Evolutionary conservation across 495 filamentous ascomycete species (phyloP).

Genomic region (Cercophora newfieldiana): DNA sequence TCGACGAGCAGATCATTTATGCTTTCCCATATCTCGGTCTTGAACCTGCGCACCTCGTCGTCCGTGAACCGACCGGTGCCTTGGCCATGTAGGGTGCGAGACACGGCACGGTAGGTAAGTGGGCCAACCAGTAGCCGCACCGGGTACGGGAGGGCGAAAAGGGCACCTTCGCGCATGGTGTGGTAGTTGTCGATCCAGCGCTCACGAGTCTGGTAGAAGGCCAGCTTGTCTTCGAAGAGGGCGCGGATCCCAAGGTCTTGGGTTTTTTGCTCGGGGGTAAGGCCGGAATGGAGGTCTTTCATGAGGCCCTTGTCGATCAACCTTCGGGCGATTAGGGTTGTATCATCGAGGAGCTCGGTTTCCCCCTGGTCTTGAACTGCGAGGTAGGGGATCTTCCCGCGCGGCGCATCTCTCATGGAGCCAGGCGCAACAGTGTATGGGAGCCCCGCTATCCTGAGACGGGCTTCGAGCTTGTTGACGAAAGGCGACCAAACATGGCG

Average conservation of each 20-base stretch:
- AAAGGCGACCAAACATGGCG: conserved; percentile 64
- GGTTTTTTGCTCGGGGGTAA: conserved; percentile 41
- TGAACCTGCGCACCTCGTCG: conserved; percentile 49
- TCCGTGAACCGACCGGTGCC: conserved; percentile 52
- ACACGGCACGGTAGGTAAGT: conserved; percentile 47
- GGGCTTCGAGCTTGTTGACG: conserved; percentile 64
- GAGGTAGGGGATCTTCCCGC: conserved; percentile 63
- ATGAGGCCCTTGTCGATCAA: conserved; percentile 45
- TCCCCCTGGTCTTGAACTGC: conserved; percentile 24
- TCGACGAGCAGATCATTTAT: conserved; percentile 41
- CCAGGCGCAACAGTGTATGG: conserved; percentile 49
- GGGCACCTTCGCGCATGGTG: conserved; percentile 54
- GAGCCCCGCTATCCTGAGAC: conserved; percentile 55
- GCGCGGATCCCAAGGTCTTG: conserved; percentile 54
- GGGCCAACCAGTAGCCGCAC: conserved; percentile 55
- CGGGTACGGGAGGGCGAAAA: conserved; percentile 51
- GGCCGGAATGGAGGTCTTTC: conserved; percentile 47
- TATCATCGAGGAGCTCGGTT: conserved; percentile 42
- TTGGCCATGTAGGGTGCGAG: conserved; percentile 52
- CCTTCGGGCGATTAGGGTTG: conserved; percentile 52
- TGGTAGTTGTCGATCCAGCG: conserved; percentile 64
- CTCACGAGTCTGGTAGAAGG: conserved; percentile 51
- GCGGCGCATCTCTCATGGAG: conserved; percentile 45
- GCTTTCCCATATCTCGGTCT: conserved; percentile 54
- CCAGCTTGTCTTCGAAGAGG: conserved; percentile 62